Base-by-base conservation (phyloP, 2,329 filamentous ascomycete species). In the Alternaria arborescens region DNA sequence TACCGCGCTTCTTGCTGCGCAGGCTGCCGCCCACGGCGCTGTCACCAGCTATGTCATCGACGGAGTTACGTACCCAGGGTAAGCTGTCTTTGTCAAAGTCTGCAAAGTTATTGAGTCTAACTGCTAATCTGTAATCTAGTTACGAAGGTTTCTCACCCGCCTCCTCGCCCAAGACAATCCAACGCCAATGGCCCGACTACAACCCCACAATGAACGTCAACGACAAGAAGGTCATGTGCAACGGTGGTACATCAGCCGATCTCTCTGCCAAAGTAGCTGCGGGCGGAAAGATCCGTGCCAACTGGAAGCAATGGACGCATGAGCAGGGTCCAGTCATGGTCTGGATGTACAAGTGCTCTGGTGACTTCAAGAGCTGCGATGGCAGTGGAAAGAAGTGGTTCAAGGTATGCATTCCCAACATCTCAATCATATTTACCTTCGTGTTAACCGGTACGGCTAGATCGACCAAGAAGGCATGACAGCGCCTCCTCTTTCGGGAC, bases 291-390 rank as follows among this genome's bases (percentile, higher is more conserved):
- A 78, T 88, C 58, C 83, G 82, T 5, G 85, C 85, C 11, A 77
- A 82, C 68, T 87, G 85, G 84, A 71, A 77, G 44, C 85, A 87
- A 71, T 87, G 86, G 85, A 87, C 85, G 0, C 85, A 87, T 70
- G 75, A 80, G 56, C 85, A 87, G 69, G 86, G 85, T 1, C 86
- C 86, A 16, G 83, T 88, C 41, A 85, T 87, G 81, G 85, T 88
- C 3, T 87, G 84, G 78, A 72, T 80, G 71, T 80, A 80, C 58
- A 82, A 84, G 61, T 87, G 85, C 73, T 78, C 79, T 7, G 68
- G 73, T 36, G 81, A 78, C 51, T 85, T 86, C 72, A 75, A 73
- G 12, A 73, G 79, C 36, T 87, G 84, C 69, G 81, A 85, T 61
- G 85, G 86, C 38, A 82, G 82, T 50, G 81, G 82, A 30, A 80